A percentile compares a stretch with the other conserved stretches of the same genome.
Evolutionary conservation across 1,139 yeast species (phyloP).

Genomic region (Sugiyamaella novakii): DNA sequence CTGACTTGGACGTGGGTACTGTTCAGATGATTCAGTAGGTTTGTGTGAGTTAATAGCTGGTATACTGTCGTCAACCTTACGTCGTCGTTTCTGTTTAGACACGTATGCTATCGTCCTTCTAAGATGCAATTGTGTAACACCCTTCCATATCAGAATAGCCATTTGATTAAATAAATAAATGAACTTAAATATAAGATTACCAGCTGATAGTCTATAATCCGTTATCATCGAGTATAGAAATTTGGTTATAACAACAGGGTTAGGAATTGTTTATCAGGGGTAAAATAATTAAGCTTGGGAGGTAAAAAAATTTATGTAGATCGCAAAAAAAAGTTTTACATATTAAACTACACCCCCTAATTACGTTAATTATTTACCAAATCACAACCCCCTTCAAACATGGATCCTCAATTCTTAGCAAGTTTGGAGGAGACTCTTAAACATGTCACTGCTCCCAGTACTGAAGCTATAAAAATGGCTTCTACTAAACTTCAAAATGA

Average conservation of each 20-base stretch:
- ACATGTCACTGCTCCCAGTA: slow-evolving; percentile 75
- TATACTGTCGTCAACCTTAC: neutral
- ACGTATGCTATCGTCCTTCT: slow-evolving; percentile 13
- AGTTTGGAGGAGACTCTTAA: slow-evolving; percentile 77
- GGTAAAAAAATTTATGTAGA: slow-evolving; percentile 12
- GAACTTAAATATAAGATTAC: no score
- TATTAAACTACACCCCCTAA: neutral
- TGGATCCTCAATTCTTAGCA: slow-evolving; percentile 72
- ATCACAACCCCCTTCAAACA: slow-evolving; percentile 30
- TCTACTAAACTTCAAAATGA: slow-evolving; percentile 72
- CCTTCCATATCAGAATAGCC: neutral
- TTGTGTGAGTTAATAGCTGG: neutral
- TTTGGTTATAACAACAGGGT: no score
- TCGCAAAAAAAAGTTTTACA: slow-evolving; percentile 14
- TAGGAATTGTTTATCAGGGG: slow-evolving; percentile 14
- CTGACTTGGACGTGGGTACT: neutral
- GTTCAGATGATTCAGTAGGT: neutral
- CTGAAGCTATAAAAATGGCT: slow-evolving; percentile 79
- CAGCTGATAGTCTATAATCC: no score
- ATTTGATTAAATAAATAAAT: slow-evolving; percentile 1
- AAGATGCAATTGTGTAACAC: neutral
- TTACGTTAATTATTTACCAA: no score
- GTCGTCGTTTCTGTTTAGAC: slow-evolving; percentile 8
- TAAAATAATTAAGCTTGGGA: neutral
- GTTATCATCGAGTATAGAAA: no score